phyloP scores from a whole-genome alignment of 2,329 filamentous ascomycete species.

The Aspergillus neoniger region DNA sequence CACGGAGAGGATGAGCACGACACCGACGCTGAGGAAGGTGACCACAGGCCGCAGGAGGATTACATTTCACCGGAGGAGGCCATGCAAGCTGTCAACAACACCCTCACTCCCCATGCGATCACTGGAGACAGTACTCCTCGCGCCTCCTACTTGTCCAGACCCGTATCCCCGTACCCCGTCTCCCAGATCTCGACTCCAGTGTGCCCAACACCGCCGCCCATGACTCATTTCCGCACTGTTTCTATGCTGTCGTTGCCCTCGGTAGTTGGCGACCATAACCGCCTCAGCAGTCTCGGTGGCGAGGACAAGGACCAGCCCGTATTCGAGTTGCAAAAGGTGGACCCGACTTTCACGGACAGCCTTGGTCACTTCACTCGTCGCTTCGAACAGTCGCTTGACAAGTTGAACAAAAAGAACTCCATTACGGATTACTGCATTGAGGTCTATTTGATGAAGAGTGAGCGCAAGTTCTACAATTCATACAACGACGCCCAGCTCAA shows the following conservation, averaged over 20 bases:
- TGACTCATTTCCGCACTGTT: slow-evolving; percentile 29
- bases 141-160: background rate
- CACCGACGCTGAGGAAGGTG: background rate
- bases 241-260: slow-evolving; percentile 57
- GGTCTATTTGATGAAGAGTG: slow-evolving; percentile 63
- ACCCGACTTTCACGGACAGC: slow-evolving; percentile 66
- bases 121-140: background rate
- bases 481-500: slow-evolving; percentile 59
- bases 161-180: slow-evolving; percentile 6
- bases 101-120: background rate
- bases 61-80: slow-evolving; percentile 15
- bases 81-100: slow-evolving; percentile 10
- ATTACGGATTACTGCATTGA: slow-evolving; percentile 63
- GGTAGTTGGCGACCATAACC: slow-evolving; percentile 58
- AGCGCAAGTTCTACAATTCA: slow-evolving; percentile 65
- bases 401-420: slow-evolving; percentile 58
- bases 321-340: slow-evolving; percentile 64
- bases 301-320: slow-evolving; percentile 56
- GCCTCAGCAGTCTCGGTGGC: background rate
- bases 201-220: background rate
- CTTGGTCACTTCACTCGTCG: slow-evolving; percentile 60
- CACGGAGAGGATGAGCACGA: background rate
- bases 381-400: slow-evolving; percentile 59
- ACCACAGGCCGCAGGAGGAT: background rate
- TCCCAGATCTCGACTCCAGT: slow-evolving; percentile 6